Evolutionary conservation across 2,329 filamentous ascomycete species (phyloP).

Genomic region (Venturia oleaginea): DNA sequence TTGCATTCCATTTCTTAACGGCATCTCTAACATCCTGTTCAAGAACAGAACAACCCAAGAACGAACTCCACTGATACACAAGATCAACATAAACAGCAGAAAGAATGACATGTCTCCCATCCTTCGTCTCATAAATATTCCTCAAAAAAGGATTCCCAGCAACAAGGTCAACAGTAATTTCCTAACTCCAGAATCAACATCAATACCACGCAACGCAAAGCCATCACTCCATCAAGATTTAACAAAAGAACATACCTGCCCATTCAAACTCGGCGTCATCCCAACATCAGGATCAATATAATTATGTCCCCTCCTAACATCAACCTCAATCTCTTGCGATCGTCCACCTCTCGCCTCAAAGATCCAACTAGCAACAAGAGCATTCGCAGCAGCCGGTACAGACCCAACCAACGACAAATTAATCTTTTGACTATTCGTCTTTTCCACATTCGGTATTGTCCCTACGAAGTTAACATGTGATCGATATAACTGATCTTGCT

Average conservation of each 20-base stretch:
- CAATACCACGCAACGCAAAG: too few species aligned
- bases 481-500: background rate
- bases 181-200: background rate
- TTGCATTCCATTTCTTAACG: background rate
- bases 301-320: background rate
- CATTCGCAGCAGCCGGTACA: background rate
- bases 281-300: conserved; percentile 7
- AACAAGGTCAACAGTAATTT: background rate
- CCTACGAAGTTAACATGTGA: background rate
- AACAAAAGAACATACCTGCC: background rate
- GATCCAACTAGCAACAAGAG: background rate
- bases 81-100: conserved; percentile 7
- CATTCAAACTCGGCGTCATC: background rate
- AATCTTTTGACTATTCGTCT: background rate
- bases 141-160: background rate
- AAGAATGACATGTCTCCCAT: background rate
- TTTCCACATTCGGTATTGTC: background rate
- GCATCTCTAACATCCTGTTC: background rate
- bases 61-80: conserved; percentile 2
- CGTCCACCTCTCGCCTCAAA: background rate
- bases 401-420: background rate
- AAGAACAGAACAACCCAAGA: background rate
- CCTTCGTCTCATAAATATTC: conserved; percentile 3
- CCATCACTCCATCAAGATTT: background rate
- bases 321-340: background rate